Evolutionary conservation across 192 early-diverging fungal genomes (phyloP).

Genomic region (Linnemannia schmuckeri): DNA sequence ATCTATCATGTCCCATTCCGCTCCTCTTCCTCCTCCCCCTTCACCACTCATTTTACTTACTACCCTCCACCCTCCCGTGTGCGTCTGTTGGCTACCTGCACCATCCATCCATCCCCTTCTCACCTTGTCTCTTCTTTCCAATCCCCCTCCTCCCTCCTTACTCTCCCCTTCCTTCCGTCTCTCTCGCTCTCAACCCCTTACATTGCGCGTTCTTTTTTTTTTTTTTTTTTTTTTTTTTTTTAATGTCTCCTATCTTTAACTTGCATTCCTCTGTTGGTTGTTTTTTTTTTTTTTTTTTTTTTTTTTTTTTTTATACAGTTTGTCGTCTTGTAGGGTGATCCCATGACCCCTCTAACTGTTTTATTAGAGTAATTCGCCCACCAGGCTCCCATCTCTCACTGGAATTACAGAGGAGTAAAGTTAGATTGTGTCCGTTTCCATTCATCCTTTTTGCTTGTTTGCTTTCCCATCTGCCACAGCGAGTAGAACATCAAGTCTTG

Average conservation of each 20-base stretch:
- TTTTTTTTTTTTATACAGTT: neutral
- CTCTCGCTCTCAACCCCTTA: neutral
- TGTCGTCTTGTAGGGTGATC: neutral
- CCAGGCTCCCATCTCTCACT: neutral
- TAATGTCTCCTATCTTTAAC: neutral
- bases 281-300: too few species aligned
- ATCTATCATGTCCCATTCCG: neutral
- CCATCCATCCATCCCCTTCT: too few species aligned
- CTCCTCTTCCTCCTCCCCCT: neutral
- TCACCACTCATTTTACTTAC: neutral
- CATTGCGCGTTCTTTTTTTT: neutral
- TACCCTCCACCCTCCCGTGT: neutral
- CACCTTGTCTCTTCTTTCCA: neutral
- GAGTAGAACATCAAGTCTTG: too few species aligned
- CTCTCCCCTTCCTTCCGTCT: neutral
- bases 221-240: neutral
- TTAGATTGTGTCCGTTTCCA: too few species aligned
- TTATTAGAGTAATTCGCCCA: neutral
- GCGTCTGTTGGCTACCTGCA: neutral
- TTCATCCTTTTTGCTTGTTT: too few species aligned
- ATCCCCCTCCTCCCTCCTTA: neutral
- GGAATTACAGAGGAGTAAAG: too few species aligned
- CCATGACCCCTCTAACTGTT: neutral
- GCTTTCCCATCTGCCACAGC: too few species aligned
- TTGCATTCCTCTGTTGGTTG: neutral